Evolutionary conservation across 192 early-diverging fungal species (phyloP), one percentile per base, ranked within the genome.

Genomic region (Podochytrium sp.): DNA sequence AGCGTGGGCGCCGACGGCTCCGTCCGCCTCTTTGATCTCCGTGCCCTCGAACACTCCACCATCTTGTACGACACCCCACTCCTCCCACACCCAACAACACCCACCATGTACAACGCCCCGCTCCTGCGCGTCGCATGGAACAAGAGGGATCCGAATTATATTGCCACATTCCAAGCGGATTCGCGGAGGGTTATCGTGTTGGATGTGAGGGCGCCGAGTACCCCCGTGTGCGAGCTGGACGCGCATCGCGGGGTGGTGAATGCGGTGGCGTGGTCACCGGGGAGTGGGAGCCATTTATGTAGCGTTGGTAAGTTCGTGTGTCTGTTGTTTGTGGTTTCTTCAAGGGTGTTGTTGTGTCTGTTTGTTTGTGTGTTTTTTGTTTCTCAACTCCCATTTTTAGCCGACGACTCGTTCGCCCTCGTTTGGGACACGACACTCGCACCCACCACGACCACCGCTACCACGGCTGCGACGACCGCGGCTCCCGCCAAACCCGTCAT

Each of bases 1-100:
- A 95, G 93, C 75, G 98, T 97, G 25, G 96, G 96, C n/a, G 96
- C 95, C 2, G 98, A 99, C 77, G 98, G 98, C 1, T 95, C 93
- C 14, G 90, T 99, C 32, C 90, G 98, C 23, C 92, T 97, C 90
- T 99, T 99, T 83, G 98, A 99, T 84, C 84, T 98, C 20, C 92
- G 98, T 60, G 83, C 93, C 25, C 84, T 99, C 27, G 98, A 98
- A 68, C 98, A 98, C 79, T 97, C 95, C 7, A 98, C 98, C 5
- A 98, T 99, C 69, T 78, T 99, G 35, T 99, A 98, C 78, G 98
- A 99, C 79, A 91, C 94, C 2, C 85, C 51, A 34, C 39, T 62
- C 3, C 67, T 27, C 16, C 62, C 69, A 6, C 60, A 60, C 33
- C 39, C 71, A 35, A 39, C 55, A 4, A 56, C 65, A 10, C 56